A percentile compares a stretch with the other conserved stretches of the same genome.
Evolutionary conservation across 2,329 filamentous ascomycete genomes (phyloP).

Genomic region (Fusarium luffae): DNA sequence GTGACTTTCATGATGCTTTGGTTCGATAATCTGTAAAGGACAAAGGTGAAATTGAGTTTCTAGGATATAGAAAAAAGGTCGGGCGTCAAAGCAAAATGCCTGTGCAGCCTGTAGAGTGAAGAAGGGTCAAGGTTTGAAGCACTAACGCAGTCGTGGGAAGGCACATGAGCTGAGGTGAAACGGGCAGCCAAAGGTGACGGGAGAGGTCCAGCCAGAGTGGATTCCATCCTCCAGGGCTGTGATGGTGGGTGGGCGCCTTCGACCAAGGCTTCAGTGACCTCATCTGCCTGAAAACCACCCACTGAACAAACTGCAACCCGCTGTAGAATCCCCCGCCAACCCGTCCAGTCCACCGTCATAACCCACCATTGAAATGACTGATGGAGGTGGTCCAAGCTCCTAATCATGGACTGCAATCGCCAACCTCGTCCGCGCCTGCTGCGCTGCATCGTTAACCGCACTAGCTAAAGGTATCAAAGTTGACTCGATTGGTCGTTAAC

Average conservation of each 20-base stretch:
- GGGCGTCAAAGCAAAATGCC: slow-evolving; percentile 30
- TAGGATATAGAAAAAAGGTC: neutral
- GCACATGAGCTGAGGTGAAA: slow-evolving; percentile 27
- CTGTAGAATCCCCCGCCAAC: slow-evolving; percentile 16
- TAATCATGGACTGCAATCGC: slow-evolving; percentile 17
- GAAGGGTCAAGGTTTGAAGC: slow-evolving; percentile 29
- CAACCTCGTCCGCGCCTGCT: slow-evolving; percentile 42
- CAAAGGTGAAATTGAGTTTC: slow-evolving; percentile 1
- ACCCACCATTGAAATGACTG: slow-evolving; percentile 23
- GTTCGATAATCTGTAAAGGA: neutral
- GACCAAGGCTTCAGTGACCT: slow-evolving; percentile 39
- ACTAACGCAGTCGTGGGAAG: slow-evolving; percentile 15
- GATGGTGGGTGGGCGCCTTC: slow-evolving; percentile 18
- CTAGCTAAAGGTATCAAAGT: slow-evolving; percentile 35
- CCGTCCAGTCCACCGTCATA: slow-evolving; percentile 20
- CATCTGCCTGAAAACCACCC: slow-evolving; percentile 35
- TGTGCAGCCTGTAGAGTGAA: slow-evolving; percentile 20
- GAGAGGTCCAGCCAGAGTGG: slow-evolving; percentile 8
- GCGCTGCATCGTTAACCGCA: neutral
- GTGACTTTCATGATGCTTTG: slow-evolving; percentile 84
- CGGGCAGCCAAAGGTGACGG: neutral
- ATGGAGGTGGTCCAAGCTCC: slow-evolving; percentile 45
- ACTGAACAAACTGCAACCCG: slow-evolving; percentile 30
- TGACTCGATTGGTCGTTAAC: slow-evolving; percentile 38
- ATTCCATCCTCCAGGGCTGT: neutral